These are phyloP conservation scores for Hondaea fermentalgiana DNA, from an alignment of 108 stramenopile species.

Conservation along the genomic window DNA sequence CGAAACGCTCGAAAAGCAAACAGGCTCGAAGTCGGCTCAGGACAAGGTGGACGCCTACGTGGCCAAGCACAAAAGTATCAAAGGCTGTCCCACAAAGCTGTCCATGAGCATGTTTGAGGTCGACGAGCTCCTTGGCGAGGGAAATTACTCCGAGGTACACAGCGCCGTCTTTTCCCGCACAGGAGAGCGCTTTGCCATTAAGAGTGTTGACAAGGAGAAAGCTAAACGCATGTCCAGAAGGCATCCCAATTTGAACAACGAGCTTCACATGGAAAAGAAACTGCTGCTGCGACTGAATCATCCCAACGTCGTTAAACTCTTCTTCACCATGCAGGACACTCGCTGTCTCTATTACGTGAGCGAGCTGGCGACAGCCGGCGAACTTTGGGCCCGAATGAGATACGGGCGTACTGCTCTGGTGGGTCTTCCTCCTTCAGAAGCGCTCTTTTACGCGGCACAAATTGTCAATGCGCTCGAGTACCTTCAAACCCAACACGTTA, in stretches of 20 bases:
- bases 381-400: conserved; percentile 73
- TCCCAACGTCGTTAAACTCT: conserved; percentile 60
- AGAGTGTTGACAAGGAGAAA: conserved; percentile 82
- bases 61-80: background rate
- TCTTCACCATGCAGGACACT: conserved; percentile 78
- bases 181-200: conserved; percentile 80
- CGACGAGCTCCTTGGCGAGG: conserved; percentile 35
- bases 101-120: background rate
- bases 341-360: conserved; percentile 66
- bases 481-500: conserved; percentile 74
- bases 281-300: conserved; percentile 54
- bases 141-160: conserved; percentile 78
- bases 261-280: conserved; percentile 86
- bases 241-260: conserved; percentile 89
- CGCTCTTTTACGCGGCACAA: conserved; percentile 65
- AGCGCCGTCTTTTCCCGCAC: conserved; percentile 67
- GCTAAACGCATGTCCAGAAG: conserved; percentile 73
- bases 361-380: conserved; percentile 70
- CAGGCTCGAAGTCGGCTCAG: background rate
- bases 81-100: conserved; percentile 6
- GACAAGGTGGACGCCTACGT: background rate
- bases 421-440: conserved; percentile 51
- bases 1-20: background rate
- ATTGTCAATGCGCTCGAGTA: conserved; percentile 75
- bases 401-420: background rate